These are phyloP conservation scores for Leccinum fallax DNA, from an alignment of 1,284 basidiomycete species.

Conservation along the genomic window DNA sequence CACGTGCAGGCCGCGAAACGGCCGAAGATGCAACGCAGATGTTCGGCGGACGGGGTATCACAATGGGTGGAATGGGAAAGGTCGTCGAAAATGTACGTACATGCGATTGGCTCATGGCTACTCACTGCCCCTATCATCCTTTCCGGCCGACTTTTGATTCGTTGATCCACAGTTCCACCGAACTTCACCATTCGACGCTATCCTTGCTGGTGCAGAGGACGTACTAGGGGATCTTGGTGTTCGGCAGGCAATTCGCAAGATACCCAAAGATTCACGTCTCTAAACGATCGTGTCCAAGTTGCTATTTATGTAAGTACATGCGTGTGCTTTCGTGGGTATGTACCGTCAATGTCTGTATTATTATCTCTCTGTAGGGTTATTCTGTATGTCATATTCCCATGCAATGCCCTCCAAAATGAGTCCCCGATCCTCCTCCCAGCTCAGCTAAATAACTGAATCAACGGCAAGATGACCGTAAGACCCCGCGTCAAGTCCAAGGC, in stretches of 20 bases:
- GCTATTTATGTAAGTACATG: background rate
- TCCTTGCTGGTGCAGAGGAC: constrained; percentile 67
- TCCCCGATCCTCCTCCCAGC: background rate
- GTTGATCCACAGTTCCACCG: constrained; percentile 38
- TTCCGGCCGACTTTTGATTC: background rate
- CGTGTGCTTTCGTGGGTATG: background rate
- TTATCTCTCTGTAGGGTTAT: background rate
- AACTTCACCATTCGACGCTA: constrained; percentile 43
- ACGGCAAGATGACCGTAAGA: background rate
- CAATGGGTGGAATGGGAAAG: constrained; percentile 66
- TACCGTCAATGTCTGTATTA: background rate
- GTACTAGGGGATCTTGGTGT: constrained; percentile 67
- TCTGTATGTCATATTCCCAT: constrained; percentile 12
- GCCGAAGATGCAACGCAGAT: constrained; percentile 70
- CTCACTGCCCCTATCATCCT: background rate
- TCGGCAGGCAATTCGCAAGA: constrained; percentile 68
- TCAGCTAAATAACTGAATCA: background rate
- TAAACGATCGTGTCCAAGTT: constrained; percentile 26
- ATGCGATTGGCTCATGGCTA: background rate
- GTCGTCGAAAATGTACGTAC: constrained; percentile 58
- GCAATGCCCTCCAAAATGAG: background rate
- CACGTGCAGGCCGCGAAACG: constrained; percentile 67
- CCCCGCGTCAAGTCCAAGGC: constrained; percentile 9
- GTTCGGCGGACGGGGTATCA: constrained; percentile 65
- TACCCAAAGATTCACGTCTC: constrained; percentile 55